Conservation (phyloP, 2,329 filamentous ascomycete genomes). For the Fusarium sp. region DNA sequence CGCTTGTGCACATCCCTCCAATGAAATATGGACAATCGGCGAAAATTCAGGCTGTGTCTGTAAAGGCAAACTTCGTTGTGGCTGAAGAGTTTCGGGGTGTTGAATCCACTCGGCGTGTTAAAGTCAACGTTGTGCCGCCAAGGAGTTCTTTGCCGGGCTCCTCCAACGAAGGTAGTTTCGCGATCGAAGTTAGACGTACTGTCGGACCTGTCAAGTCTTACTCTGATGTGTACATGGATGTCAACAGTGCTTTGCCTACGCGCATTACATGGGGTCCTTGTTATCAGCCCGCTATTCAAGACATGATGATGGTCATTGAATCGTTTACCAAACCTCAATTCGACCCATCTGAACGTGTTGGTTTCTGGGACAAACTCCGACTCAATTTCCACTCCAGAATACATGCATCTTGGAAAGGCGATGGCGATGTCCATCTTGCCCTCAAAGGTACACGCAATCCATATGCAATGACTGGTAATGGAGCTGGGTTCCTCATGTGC, state of each 20-base stretch:
- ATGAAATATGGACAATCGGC: slow-evolving; percentile 84
- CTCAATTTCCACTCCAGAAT: slow-evolving; percentile 94
- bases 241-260: slow-evolving; percentile 92
- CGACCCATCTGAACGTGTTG: slow-evolving; percentile 91
- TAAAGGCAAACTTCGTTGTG: slow-evolving; percentile 93
- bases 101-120: slow-evolving; percentile 82
- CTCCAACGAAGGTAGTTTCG: slow-evolving; percentile 74
- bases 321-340: slow-evolving; percentile 96
- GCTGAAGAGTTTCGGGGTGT: slow-evolving; percentile 90
- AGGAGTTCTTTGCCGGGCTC: slow-evolving; percentile 65
- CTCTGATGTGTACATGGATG: slow-evolving; percentile 89
- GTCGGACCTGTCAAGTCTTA: slow-evolving; percentile 97
- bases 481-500: slow-evolving; percentile 97
- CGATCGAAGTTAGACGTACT: slow-evolving; percentile 88
- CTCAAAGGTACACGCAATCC: slow-evolving; percentile 94
- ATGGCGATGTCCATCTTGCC: slow-evolving; percentile 93
- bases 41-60: slow-evolving; percentile 81
- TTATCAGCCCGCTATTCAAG: slow-evolving; percentile 97
- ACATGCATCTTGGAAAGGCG: slow-evolving; percentile 90
- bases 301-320: slow-evolving; percentile 99
- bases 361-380: slow-evolving; percentile 99
- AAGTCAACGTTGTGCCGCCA: slow-evolving; percentile 86
- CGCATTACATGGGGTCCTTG: slow-evolving; percentile 97
- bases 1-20: slow-evolving; percentile 88
- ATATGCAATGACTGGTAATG: slow-evolving; percentile 91